Percentiles rank a stretch among this genome's conserved stretches.
These are phyloP conservation scores for Alternaria solani DNA, from an alignment of 2,329 filamentous ascomycete species.

Conservation along the genomic window DNA sequence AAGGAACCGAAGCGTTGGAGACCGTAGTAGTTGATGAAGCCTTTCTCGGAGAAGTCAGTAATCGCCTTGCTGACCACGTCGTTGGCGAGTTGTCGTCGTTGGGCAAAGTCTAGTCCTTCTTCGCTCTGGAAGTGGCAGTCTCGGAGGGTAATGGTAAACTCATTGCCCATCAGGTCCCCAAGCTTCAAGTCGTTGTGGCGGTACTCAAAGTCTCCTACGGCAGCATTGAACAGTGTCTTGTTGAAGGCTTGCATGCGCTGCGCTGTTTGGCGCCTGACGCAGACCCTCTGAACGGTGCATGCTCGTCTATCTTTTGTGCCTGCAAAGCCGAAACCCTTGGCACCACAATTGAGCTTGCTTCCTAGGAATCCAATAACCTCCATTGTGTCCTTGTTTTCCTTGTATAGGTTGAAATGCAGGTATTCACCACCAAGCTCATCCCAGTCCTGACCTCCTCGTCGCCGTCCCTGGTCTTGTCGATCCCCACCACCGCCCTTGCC, in stretches of 20 bases:
- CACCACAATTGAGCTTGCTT: conserved; percentile 72
- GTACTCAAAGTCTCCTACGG: conserved; percentile 83
- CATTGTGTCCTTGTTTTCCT: conserved; percentile 98
- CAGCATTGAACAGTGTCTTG: conserved; percentile 66
- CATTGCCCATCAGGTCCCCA: conserved; percentile 85
- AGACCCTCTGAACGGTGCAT: conserved; percentile 83
- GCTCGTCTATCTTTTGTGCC: conserved; percentile 92
- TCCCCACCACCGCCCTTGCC: conserved; percentile 33
- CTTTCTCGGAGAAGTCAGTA: conserved; percentile 71
- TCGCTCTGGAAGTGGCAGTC: conserved; percentile 73
- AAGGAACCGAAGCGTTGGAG: conserved; percentile 97
- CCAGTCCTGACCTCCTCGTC: conserved; percentile 60
- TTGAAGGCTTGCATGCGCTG: conserved; percentile 72
- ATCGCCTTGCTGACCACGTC: conserved; percentile 67
- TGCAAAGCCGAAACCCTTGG: conserved; percentile 79
- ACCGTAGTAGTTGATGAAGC: conserved; percentile 98
- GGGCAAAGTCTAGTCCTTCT: conserved; percentile 42
- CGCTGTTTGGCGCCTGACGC: conserved; percentile 67
- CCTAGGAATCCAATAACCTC: conserved; percentile 82
- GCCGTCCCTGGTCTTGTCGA: conserved; percentile 32
- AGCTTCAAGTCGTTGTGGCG: conserved; percentile 75
- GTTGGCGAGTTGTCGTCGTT: conserved; percentile 57
- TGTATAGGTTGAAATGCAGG: conserved; percentile 90
- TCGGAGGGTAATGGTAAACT: conserved; percentile 90
- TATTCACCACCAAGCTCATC: conserved; percentile 77